These are phyloP conservation scores for Tuber magnatum DNA, from an alignment of 495 filamentous ascomycete genomes.

Conservation along the genomic window DNA sequence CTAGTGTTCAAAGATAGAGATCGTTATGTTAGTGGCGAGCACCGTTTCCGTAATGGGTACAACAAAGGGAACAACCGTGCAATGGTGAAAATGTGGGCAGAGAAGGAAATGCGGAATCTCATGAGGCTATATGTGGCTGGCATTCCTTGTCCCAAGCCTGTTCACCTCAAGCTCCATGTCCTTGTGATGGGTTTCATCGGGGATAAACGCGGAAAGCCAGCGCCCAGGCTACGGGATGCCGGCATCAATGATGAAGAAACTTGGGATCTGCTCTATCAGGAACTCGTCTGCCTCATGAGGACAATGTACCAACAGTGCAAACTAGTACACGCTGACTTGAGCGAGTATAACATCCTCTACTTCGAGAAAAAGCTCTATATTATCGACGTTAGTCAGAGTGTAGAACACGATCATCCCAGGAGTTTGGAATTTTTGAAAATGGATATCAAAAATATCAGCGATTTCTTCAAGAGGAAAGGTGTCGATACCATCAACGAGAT, in stretches of 20 bases:
- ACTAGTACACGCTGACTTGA: constrained; percentile 91
- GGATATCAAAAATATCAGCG: constrained; percentile 92
- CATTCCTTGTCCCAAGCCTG: constrained; percentile 82
- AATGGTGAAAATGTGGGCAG: constrained; percentile 97
- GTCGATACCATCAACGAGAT: constrained; percentile 71
- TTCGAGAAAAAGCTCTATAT: constrained; percentile 75
- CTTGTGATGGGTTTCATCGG: constrained; percentile 90
- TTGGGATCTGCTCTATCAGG: constrained; percentile 71
- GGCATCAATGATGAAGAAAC: constrained; percentile 47
- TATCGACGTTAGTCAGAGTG: constrained; percentile 94
- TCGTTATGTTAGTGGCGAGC: constrained; percentile 87
- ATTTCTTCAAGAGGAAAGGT: constrained; percentile 81
- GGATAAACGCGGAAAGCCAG: constrained; percentile 74
- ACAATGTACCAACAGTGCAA: constrained; percentile 82
- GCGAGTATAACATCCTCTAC: constrained; percentile 95
- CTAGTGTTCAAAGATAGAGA: constrained; percentile 95
- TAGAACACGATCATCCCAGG: constrained; percentile 91
- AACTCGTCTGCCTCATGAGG: constrained; percentile 81
- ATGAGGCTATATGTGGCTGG: constrained; percentile 72
- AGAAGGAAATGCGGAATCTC: constrained; percentile 95
- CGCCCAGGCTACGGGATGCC: constrained; percentile 63
- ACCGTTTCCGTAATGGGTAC: constrained; percentile 71
- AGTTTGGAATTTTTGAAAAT: constrained; percentile 88
- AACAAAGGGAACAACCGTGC: constrained; percentile 86
- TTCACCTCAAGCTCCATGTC: constrained; percentile 80